Conservation (phyloP, 805 yeast genomes). For the Starmerella etchellsii region DNA sequence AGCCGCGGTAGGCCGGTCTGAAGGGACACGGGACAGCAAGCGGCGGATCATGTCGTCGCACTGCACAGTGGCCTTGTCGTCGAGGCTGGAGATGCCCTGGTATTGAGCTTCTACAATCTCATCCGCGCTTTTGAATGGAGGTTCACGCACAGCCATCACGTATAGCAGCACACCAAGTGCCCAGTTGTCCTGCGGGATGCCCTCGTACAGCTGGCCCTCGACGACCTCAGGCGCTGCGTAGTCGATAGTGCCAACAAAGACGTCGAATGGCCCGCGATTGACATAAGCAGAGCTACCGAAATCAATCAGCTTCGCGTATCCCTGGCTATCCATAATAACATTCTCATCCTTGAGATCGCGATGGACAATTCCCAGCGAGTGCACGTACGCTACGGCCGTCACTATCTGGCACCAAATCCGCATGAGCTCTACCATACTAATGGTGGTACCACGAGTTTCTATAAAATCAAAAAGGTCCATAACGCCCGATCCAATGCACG, state of each 20-base stretch:
- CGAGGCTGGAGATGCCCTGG: background rate
- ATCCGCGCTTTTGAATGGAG: constrained; percentile 90
- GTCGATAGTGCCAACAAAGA: constrained; percentile 93
- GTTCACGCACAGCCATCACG: constrained; percentile 83
- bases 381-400: constrained; percentile 69
- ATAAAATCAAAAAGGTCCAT: constrained; percentile 86
- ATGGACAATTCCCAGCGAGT: constrained; percentile 72
- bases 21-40: constrained; percentile 4
- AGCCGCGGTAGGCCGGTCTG: constrained; percentile 8
- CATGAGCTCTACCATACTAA: constrained; percentile 1
- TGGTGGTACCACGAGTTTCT: constrained; percentile 31
- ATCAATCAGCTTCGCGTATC: constrained; percentile 74
- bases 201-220: constrained; percentile 76
- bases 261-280: constrained; percentile 88
- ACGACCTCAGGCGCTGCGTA: constrained; percentile 97
- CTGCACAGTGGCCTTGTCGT: background rate
- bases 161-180: constrained; percentile 84
- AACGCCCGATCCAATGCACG: constrained; percentile 71
- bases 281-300: constrained; percentile 92
- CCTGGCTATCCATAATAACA: constrained; percentile 66
- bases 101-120: constrained; percentile 87
- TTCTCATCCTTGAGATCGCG: constrained; percentile 94
- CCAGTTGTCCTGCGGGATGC: constrained; percentile 95
- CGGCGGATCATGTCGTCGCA: constrained; percentile 6
- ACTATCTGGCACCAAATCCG: constrained; percentile 43